These are phyloP conservation scores for Chloris gayana DNA, from an alignment of 176 grass and related monocot species.

Conservation along the genomic window DNA sequence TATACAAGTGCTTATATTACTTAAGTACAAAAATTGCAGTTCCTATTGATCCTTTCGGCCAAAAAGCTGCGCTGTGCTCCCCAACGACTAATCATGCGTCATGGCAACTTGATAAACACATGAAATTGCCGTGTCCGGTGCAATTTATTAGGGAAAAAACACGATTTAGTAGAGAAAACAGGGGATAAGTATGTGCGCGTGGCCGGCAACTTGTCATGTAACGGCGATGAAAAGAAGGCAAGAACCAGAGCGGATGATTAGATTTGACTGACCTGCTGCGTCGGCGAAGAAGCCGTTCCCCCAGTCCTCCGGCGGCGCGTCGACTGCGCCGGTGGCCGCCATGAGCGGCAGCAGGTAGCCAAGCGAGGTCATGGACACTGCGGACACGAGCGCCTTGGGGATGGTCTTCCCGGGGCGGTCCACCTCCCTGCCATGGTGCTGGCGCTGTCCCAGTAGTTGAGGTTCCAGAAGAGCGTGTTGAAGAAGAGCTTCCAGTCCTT, in stretches of 20 bases:
- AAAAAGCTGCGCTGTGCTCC: not conserved
- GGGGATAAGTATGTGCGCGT: not conserved
- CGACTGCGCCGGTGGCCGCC: slow-evolving; percentile 65
- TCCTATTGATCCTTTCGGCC: not conserved
- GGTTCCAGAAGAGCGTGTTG: slow-evolving; percentile 91
- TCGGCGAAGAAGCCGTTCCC: slow-evolving; percentile 75
- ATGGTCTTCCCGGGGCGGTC: slow-evolving; percentile 67
- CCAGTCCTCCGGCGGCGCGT: slow-evolving; percentile 59
- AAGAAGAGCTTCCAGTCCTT: slow-evolving; percentile 81
- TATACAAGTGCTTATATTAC: not conserved
- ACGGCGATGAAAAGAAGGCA: not conserved
- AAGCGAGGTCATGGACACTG: slow-evolving; percentile 65
- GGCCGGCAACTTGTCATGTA: not conserved
- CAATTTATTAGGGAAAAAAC: too few species aligned
- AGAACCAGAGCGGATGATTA: too few species aligned
- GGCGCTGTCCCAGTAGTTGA: slow-evolving; percentile 90
- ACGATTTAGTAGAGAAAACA: too few species aligned
- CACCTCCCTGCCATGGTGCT: slow-evolving; percentile 90
- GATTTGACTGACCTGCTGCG: slow-evolving; percentile 55
- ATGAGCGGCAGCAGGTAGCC: slow-evolving; percentile 79
- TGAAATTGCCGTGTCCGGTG: not conserved
- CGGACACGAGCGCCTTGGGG: slow-evolving; percentile 57
- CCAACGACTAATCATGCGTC: not conserved
- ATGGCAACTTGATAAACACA: not conserved
- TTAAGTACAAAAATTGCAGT: not conserved